These are phyloP conservation scores for Globisporangium polare DNA, from an alignment of 352 stramenopile species.

Conservation along the genomic window DNA sequence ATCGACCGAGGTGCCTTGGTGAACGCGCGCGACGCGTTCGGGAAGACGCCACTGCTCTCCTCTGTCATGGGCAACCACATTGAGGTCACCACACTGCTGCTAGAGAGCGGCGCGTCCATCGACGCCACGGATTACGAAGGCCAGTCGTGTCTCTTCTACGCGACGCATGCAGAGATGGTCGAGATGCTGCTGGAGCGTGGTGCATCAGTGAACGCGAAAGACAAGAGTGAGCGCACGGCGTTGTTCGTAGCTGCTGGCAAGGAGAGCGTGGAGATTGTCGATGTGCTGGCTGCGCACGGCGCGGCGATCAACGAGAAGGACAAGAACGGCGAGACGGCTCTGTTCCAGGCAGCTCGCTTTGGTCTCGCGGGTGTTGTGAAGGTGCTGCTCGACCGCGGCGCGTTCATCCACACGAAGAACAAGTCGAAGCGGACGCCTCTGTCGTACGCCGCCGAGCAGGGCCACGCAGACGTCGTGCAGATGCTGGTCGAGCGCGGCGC, in stretches of 20 bases:
- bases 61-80: slow-evolving; percentile 14
- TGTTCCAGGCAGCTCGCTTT: slow-evolving; percentile 14
- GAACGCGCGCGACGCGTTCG: slow-evolving; percentile 11
- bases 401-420: slow-evolving; percentile 14
- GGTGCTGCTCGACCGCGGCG: slow-evolving; percentile 7
- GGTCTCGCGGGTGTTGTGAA: slow-evolving; percentile 1
- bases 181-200: slow-evolving; percentile 9
- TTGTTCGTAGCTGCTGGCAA: slow-evolving; percentile 13
- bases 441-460: slow-evolving; percentile 11
- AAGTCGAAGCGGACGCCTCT: slow-evolving; percentile 10
- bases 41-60: slow-evolving; percentile 15
- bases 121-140: slow-evolving; percentile 9
- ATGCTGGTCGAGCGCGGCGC: slow-evolving; percentile 14
- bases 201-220: neutral
- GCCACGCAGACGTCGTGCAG: slow-evolving; percentile 10
- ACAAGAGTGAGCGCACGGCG: slow-evolving; percentile 11
- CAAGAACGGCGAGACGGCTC: slow-evolving; percentile 15
- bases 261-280: slow-evolving; percentile 8
- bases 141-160: slow-evolving; percentile 16
- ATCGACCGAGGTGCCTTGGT: slow-evolving; percentile 6
- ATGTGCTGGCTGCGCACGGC: slow-evolving; percentile 1
- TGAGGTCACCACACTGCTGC: neutral
- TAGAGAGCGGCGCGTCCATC: slow-evolving; percentile 7
- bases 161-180: slow-evolving; percentile 3
- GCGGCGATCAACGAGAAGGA: slow-evolving; percentile 12